phyloP scores from a whole-genome alignment of 148 eudicot genomes.

The Camellia granthamiana region DNA sequence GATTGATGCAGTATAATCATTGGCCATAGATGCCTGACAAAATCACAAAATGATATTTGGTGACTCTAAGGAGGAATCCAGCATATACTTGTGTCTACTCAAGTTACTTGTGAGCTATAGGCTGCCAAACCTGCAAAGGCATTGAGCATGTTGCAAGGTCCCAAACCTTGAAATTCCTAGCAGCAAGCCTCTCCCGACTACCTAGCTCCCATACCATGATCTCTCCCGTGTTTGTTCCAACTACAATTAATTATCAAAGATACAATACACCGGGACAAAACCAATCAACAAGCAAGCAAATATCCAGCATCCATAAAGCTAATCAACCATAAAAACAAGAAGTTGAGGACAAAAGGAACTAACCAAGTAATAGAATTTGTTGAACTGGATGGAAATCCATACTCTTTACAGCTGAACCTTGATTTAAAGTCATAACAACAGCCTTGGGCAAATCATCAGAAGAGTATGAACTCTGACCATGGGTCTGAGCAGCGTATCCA shows the following conservation, averaged over 20 bases:
- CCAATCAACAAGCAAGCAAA: neutral
- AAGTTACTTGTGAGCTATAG: neutral
- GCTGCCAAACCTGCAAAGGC: slow-evolving; percentile 59
- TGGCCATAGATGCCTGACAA: slow-evolving; percentile 52
- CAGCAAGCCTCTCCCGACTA: slow-evolving; percentile 63
- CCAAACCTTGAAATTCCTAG: slow-evolving; percentile 83
- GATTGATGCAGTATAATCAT: slow-evolving; percentile 58
- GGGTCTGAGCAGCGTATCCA: slow-evolving; percentile 62
- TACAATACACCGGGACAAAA: slow-evolving; percentile 7
- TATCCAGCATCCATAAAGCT: slow-evolving; percentile 4
- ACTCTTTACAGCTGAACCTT: slow-evolving; percentile 86
- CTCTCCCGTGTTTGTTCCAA: slow-evolving; percentile 85
- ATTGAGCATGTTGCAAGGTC: slow-evolving; percentile 55
- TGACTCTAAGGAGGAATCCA: slow-evolving; percentile 9
- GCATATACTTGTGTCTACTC: neutral
- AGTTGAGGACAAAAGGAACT: slow-evolving; percentile 14
- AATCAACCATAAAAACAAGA: neutral
- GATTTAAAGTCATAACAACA: slow-evolving; percentile 66
- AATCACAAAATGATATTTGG: slow-evolving; percentile 5
- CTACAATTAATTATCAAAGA: slow-evolving; percentile 33
- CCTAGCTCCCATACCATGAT: slow-evolving; percentile 85
- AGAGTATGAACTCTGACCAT: slow-evolving; percentile 71
- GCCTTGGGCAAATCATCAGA: slow-evolving; percentile 79
- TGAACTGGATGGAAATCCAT: slow-evolving; percentile 91
- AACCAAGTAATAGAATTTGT: slow-evolving; percentile 81